Percentiles rank a stretch among this genome's conserved stretches.
These are phyloP conservation scores for Takakia lepidozioides DNA, from an alignment of 225 moss, liverwort and hornwort genomes.

Conservation along the genomic window DNA sequence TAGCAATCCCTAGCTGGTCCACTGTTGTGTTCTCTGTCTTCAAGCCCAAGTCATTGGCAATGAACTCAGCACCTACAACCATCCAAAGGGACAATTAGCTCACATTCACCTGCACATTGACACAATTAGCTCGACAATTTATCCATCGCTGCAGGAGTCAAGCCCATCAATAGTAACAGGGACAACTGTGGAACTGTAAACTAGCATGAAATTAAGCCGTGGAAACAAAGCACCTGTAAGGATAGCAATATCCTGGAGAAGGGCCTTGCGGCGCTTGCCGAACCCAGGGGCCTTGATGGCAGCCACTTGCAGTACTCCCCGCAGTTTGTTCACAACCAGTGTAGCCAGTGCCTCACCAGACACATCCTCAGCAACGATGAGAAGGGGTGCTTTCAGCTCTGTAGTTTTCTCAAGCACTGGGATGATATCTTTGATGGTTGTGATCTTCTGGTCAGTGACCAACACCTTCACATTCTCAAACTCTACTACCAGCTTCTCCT, in stretches of 20 bases:
- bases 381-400: constrained; percentile 29
- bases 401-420: constrained; percentile 42
- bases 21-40: constrained; percentile 46
- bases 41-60: constrained; percentile 73
- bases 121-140: too few species aligned
- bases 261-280: constrained; percentile 46
- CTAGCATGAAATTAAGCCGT: too few species aligned
- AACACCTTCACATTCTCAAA: constrained; percentile 38
- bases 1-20: constrained; percentile 70
- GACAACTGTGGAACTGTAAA: too few species aligned
- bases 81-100: too few species aligned
- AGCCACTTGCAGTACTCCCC: constrained; percentile 40
- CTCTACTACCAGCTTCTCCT: constrained; percentile 38
- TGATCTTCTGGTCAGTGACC: constrained; percentile 34
- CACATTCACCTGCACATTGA: too few species aligned
- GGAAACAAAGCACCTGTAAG: constrained; percentile 34
- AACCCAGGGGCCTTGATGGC: constrained; percentile 47
- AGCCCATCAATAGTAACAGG: too few species aligned
- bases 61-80: constrained; percentile 55
- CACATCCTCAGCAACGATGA: constrained; percentile 42
- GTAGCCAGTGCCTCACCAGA: constrained; percentile 44
- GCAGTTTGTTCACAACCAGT: constrained; percentile 42
- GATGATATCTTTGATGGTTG: constrained; percentile 43
- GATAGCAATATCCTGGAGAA: constrained; percentile 47
- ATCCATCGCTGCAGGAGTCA: too few species aligned